Evolutionary conservation across 129 eudicot species (phyloP), one percentile per base, ranked within the genome.

Genomic region (Flaveria brownii): DNA sequence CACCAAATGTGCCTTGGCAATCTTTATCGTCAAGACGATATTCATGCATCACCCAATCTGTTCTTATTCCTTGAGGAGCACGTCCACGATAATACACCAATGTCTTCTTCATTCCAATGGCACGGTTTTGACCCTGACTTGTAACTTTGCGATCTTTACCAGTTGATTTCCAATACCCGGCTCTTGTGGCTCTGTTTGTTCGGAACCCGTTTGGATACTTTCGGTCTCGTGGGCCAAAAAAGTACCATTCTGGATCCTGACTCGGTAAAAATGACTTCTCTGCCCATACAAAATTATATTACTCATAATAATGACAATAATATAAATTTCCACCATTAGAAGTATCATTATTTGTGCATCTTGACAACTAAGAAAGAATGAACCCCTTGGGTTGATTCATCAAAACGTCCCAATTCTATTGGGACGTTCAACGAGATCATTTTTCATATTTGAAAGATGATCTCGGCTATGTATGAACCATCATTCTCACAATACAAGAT

Each of bases 11-110:
- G 70, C 83, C 87, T 9, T 84, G 87, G 33, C 83, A 92, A 46
- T 91, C 96, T 64, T 89, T 92, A 72, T 95, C 99, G 9, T 92
- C 93, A 0, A 95, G 91, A 3, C 99, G 88, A 86, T 95, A 95
- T 41, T 95, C 99, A 63, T 95, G 97, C 99, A 95, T 95, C 0
- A 95, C 99, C 99, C 99, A 95, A 52, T 95, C 93, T 2, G 99
- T 91, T 74, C 99, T 86, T 25, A 86, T 86, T 12, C 99, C 99
- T 66, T 92, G 97, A 17, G 99, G 99, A 16, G 99, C 99, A 46
- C 99, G 84, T 1, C 99, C 99, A 1, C 97, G 84, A 77, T 95
- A 95, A 82, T 91, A 95, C 59, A 95, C 99, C 82, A 95, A 71
- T 5, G 99, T 95, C 79, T 95, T 95, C 87, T 95, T 95, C 99